Evolutionary conservation across 2,329 filamentous ascomycete species (phyloP), one percentile per base, ranked within the genome.

Genomic region (Acrocalymma vagum): DNA sequence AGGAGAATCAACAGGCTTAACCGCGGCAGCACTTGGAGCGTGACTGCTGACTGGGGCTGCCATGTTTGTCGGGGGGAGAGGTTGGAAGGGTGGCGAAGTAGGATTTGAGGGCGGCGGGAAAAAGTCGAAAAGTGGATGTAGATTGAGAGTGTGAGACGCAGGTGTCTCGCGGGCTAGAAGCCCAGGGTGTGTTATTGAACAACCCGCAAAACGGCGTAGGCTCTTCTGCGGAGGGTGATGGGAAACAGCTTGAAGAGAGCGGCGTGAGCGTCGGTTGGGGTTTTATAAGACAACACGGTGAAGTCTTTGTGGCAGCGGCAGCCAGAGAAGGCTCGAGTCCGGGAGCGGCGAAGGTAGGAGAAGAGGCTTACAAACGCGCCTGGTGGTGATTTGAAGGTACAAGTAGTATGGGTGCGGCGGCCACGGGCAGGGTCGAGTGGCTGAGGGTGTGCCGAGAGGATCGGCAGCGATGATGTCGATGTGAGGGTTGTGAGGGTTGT

Each of bases 151-250:
- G 36, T 49, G 65, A 68, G 65, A 68, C 61, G 63, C 59, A 62
- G 51, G 64, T 65, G 65, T 69, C 66, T 69, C 66, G 53, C 53
- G 64, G 67, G 66, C 68, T 60, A 60, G 58, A 54, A 64, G 68
- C 67, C 67, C 67, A 62, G 63, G 48, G 31, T 42, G 33, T 54
- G 53, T 62, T 66, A 65, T 62, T 64, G 58, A 46, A 63, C 41
- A 37, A 51, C 60, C 53, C 64, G 61, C 67, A 70, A 65, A 65
- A 67, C 60, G 48, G 67, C 56, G 55, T 55, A 62, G 40, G 56
- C 51, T 51, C 58, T 51, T 45, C 54, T 46, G 33, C 55, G 53
- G 40, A 48, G 45, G 39, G 61, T 44, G 50, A 55, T 60, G 56
- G 61, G 62, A 48, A 67, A 52, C 16, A 64, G 44, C 42, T 62